Evolutionary conservation across 768 basidiomycete species (phyloP), one percentile per base, ranked within the genome.

Genomic region (Pisolithus albus): DNA sequence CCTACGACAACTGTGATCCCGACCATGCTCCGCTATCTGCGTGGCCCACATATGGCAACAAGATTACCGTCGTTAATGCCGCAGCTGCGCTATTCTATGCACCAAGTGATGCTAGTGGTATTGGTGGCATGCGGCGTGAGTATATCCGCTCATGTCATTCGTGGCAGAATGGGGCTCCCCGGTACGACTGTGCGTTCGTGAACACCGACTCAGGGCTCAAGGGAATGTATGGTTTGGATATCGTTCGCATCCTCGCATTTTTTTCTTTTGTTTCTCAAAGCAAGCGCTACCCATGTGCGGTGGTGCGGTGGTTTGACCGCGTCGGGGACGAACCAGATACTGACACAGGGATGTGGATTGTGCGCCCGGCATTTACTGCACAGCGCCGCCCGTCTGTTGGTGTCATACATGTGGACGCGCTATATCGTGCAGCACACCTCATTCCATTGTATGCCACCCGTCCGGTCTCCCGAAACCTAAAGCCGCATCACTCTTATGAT

Each of bases 261-360:
- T 64, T 63, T 42, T 64, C 64, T 1, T 64, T 67, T 39, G 10
- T 18, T 28, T 41, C 36, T 19, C 44, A 54, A 38, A 34, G 28
- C 4, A 41, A 41, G 40, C 9, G 40, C 7, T 60, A 63, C 52
- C 59, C 63, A 13, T 67, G 61, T 49, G 64, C 65, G 4, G 52
- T 67, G 0, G 55, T 67, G 4, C 50, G 61, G 5, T 67, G 65
- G 63, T 64, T 62, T 46, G 56, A 56, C n/a, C 47, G 37, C 8
- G 45, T 55, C 7, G 61, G 58, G 1, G 18, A 54, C 2, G 40
- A 36, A 1, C 61, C 56, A 3, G 61, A 64, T 42, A 3, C 46
- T 3, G 47, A 54, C 8, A 63, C 61, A 0, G 61, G 63, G 1
- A 59, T 66, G 60, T 66, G 64, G 65, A 57, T 62, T 3, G 59